phyloP scores from a whole-genome alignment of 495 filamentous ascomycete species.

The Sabuloglossum arenarium region DNA sequence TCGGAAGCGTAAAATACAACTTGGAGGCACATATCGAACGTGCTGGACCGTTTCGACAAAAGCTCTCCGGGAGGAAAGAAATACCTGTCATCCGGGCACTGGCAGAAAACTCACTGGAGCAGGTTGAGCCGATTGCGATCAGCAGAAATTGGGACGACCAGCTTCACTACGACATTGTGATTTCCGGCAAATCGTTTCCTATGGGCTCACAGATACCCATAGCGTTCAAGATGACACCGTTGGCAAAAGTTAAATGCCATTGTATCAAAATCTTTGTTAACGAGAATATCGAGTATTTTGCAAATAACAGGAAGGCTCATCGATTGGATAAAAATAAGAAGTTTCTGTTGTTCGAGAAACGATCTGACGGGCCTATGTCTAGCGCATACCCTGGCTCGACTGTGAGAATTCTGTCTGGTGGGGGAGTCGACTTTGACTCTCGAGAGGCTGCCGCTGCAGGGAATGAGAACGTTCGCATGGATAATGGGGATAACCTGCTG shows the following conservation, averaged over 20 bases:
- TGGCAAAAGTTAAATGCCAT: slow-evolving; percentile 93
- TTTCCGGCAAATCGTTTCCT: slow-evolving; percentile 95
- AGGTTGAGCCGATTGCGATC: slow-evolving; percentile 91
- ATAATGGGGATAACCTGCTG: slow-evolving; percentile 45
- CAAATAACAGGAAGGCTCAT: slow-evolving; percentile 67
- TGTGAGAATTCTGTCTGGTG: slow-evolving; percentile 58
- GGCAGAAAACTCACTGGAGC: slow-evolving; percentile 78
- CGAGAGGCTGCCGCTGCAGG: slow-evolving; percentile 37
- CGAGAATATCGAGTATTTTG: slow-evolving; percentile 88
- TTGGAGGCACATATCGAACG: slow-evolving; percentile 77
- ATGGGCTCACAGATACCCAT: slow-evolving; percentile 85
- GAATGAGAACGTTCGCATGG: slow-evolving; percentile 29
- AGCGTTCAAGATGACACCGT: slow-evolving; percentile 87
- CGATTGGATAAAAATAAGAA: slow-evolving; percentile 71
- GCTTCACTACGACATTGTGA: slow-evolving; percentile 94
- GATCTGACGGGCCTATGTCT: slow-evolving; percentile 56
- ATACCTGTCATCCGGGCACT: slow-evolving; percentile 74
- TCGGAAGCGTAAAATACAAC: slow-evolving; percentile 76
- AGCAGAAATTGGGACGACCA: slow-evolving; percentile 96
- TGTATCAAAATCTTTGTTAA: slow-evolving; percentile 90
- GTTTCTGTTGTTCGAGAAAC: slow-evolving; percentile 75
- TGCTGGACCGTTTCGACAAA: slow-evolving; percentile 79
- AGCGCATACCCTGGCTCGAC: slow-evolving; percentile 66
- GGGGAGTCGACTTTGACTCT: slow-evolving; percentile 49
- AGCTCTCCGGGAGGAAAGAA: slow-evolving; percentile 68